A percentile compares a stretch with the other conserved stretches of the same genome.
Conservation (phyloP, 2,329 filamentous ascomycete species). For the Verticillium nonalfalfae region DNA sequence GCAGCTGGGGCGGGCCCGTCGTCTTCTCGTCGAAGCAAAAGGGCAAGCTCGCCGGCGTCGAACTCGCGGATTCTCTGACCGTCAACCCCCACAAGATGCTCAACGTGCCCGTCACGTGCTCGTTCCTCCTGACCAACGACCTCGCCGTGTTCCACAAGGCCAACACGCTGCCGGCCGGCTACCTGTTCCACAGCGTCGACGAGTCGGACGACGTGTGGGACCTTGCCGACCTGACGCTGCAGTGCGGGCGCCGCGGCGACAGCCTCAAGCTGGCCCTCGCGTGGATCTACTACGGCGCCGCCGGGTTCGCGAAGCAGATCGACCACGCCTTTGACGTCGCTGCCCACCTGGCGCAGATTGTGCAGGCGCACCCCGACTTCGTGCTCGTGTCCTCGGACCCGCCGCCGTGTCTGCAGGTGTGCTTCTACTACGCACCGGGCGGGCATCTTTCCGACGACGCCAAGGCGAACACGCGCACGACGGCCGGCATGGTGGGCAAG, state of each 20-base stretch:
- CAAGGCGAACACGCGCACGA: conserved; percentile 41
- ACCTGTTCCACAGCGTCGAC: conserved; percentile 65
- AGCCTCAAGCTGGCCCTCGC: conserved; percentile 79
- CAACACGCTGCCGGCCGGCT: conserved; percentile 82
- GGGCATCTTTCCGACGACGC: conserved; percentile 38
- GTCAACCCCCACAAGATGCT: conserved; percentile 98
- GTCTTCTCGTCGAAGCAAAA: conserved; percentile 65
- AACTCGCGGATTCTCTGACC: conserved; percentile 74
- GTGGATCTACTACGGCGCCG: conserved; percentile 82
- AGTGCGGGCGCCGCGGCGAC: conserved; percentile 85
- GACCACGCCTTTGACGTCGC: conserved; percentile 70
- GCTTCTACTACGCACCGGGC: conserved; percentile 75
- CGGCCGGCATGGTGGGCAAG: conserved; percentile 38
- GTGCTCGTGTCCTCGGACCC: conserved; percentile 68
- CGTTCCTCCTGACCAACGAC: conserved; percentile 77
- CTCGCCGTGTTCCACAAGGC: conserved; percentile 70
- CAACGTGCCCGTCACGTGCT: conserved; percentile 83
- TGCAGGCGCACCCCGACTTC: conserved; percentile 55
- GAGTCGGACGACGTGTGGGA: conserved; percentile 66
- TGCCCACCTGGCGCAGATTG: conserved; percentile 54
- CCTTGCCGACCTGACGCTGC: conserved; percentile 84
- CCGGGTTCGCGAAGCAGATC: conserved; percentile 64
- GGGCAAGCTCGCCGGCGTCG: conserved; percentile 60
- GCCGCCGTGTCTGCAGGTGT: conserved; percentile 86
- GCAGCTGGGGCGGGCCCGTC: conserved; percentile 80